These are phyloP conservation scores for Cladophialophora yegresii DNA, from an alignment of 2,329 filamentous ascomycete species.

Conservation along the genomic window DNA sequence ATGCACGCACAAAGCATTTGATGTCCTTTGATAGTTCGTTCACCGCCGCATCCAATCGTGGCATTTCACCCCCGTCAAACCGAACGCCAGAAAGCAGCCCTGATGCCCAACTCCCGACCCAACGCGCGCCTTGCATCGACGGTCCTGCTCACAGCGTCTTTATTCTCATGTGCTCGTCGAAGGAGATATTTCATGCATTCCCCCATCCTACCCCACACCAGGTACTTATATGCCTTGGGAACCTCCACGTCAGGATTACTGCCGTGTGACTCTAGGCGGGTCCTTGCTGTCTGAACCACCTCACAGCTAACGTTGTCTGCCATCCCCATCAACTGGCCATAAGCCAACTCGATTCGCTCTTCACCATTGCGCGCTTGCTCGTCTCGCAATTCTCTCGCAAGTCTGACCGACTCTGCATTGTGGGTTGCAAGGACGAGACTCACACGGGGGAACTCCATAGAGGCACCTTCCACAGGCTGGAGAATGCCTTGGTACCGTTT, in stretches of 20 bases:
- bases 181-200: slow-evolving; percentile 80
- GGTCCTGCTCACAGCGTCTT: slow-evolving; percentile 61
- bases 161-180: slow-evolving; percentile 61
- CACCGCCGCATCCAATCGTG: neutral
- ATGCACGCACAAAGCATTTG: neutral
- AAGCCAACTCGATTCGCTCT: slow-evolving; percentile 53
- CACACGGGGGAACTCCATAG: slow-evolving; percentile 57
- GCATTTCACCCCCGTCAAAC: neutral
- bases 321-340: slow-evolving; percentile 63
- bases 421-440: slow-evolving; percentile 78
- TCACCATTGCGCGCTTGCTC: slow-evolving; percentile 46
- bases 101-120: slow-evolving; percentile 52
- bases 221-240: slow-evolving; percentile 58
- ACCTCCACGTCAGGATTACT: slow-evolving; percentile 40
- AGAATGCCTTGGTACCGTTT: slow-evolving; percentile 62
- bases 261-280: slow-evolving; percentile 44
- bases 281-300: slow-evolving; percentile 50
- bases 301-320: slow-evolving; percentile 62
- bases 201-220: slow-evolving; percentile 58
- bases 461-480: slow-evolving; percentile 45
- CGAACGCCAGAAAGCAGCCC: slow-evolving; percentile 34
- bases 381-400: slow-evolving; percentile 54
- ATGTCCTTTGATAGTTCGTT: neutral
- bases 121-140: slow-evolving; percentile 55
- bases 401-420: slow-evolving; percentile 70